Evolutionary conservation across 2,329 filamentous ascomycete species (phyloP).

Genomic region (Clonostachys solani): DNA sequence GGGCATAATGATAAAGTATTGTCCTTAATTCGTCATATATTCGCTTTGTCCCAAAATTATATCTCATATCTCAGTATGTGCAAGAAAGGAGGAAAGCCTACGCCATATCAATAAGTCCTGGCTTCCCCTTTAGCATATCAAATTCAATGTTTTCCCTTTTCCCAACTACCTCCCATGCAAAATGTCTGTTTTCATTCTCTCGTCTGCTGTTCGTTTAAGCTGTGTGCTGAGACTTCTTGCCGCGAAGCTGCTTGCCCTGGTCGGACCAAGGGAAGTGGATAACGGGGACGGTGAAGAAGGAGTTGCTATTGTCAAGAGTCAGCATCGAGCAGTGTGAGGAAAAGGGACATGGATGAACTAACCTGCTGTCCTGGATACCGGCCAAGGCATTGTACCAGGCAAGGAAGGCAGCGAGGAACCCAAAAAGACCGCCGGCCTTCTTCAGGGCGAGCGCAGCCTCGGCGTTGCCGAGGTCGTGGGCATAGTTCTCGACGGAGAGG

Average conservation of each 20-base stretch:
- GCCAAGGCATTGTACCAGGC: constrained; percentile 87
- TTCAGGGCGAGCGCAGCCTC: constrained; percentile 44
- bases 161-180: no score
- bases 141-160: no score
- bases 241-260: constrained; percentile 59
- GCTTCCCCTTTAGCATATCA: no score
- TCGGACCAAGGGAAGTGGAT: constrained; percentile 94
- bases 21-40: neutral
- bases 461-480: constrained; percentile 43
- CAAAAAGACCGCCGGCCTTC: constrained; percentile 74
- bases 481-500: constrained; percentile 61
- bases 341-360: constrained; percentile 17
- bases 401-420: constrained; percentile 74
- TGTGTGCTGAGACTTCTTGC: constrained; percentile 23
- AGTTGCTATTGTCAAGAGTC: constrained; percentile 53
- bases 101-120: no score
- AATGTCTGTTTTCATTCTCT: no score
- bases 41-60: neutral
- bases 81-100: no score
- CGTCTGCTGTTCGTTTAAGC: no score
- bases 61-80: neutral
- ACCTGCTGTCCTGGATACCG: constrained; percentile 72
- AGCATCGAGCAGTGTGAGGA: neutral
- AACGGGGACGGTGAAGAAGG: constrained; percentile 88
- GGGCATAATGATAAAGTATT: neutral